Percentiles rank a stretch among this genome's conserved stretches.
Evolutionary conservation across 352 stramenopile genomes (phyloP).

Genomic region (Plasmopara viticola): DNA sequence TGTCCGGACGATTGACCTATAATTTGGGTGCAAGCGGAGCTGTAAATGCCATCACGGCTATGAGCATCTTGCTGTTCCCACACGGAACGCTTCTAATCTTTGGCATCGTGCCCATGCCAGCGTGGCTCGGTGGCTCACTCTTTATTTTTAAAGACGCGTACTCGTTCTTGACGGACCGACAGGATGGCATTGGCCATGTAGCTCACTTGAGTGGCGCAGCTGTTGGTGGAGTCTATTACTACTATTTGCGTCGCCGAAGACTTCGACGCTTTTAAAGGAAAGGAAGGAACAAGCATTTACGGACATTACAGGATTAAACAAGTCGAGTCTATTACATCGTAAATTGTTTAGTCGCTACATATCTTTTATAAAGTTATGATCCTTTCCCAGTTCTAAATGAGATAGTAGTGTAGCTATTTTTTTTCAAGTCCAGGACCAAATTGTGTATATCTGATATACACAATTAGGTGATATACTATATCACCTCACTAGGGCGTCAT

Average conservation of each 20-base stretch:
- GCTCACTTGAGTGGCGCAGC: slow-evolving; percentile 64
- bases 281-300: no score
- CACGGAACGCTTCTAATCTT: slow-evolving; percentile 73
- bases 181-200: slow-evolving; percentile 66
- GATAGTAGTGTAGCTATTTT: no score
- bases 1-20: slow-evolving; percentile 31
- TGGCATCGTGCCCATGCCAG: slow-evolving; percentile 63
- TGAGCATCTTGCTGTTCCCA: slow-evolving; percentile 66
- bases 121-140: slow-evolving; percentile 57
- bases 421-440: no score
- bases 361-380: no score
- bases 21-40: slow-evolving; percentile 72
- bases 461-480: no score
- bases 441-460: no score
- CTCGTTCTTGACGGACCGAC: slow-evolving; percentile 38
- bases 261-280: slow-evolving; percentile 23
- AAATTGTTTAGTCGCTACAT: no score
- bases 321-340: no score
- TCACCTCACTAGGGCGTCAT: slow-evolving; percentile 12
- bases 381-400: no score
- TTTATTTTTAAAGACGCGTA: slow-evolving; percentile 78
- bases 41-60: slow-evolving; percentile 71
- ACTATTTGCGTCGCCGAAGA: slow-evolving; percentile 33
- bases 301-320: no score
- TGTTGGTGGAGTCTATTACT: slow-evolving; percentile 58